Percentiles rank a stretch among this genome's conserved stretches.
These are phyloP conservation scores for Byssothecium circinans DNA, from an alignment of 2,329 filamentous ascomycete species.

Conservation along the genomic window DNA sequence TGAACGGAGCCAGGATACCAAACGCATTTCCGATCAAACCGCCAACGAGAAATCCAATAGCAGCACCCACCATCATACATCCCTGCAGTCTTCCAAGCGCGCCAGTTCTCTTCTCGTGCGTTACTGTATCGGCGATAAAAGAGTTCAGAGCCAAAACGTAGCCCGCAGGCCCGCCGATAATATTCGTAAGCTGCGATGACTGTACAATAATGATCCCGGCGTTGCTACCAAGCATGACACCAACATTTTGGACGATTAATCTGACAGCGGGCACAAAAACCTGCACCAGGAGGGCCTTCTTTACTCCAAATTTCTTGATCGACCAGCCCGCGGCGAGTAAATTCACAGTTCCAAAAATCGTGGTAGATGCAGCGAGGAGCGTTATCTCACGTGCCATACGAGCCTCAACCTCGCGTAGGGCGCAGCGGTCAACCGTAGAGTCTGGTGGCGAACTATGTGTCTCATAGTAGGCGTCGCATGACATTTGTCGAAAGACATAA, in stretches of 20 bases:
- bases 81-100: conserved; percentile 69
- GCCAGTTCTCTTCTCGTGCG: conserved; percentile 61
- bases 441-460: conserved; percentile 54
- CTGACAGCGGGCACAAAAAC: conserved; percentile 66
- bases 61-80: conserved; percentile 66
- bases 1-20: conserved; percentile 66
- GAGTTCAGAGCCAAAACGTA: conserved; percentile 71
- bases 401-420: conserved; percentile 63
- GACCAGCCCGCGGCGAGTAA: conserved; percentile 68
- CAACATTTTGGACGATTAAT: conserved; percentile 65
- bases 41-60: conserved; percentile 65
- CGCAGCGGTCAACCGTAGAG: conserved; percentile 58
- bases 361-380: conserved; percentile 68
- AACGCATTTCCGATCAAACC: conserved; percentile 66
- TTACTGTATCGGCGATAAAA: conserved; percentile 66
- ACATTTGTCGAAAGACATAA: conserved; percentile 72
- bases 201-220: conserved; percentile 70
- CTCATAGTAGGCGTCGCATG: conserved; percentile 69
- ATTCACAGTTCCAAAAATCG: conserved; percentile 67
- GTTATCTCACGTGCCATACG: conserved; percentile 64
- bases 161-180: conserved; percentile 68
- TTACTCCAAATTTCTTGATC: conserved; percentile 67
- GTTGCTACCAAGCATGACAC: conserved; percentile 62
- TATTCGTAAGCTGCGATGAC: conserved; percentile 65
- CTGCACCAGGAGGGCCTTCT: conserved; percentile 63